Base-by-base conservation (phyloP, 345 rosid species). In the Nasturtium officinale region DNA sequence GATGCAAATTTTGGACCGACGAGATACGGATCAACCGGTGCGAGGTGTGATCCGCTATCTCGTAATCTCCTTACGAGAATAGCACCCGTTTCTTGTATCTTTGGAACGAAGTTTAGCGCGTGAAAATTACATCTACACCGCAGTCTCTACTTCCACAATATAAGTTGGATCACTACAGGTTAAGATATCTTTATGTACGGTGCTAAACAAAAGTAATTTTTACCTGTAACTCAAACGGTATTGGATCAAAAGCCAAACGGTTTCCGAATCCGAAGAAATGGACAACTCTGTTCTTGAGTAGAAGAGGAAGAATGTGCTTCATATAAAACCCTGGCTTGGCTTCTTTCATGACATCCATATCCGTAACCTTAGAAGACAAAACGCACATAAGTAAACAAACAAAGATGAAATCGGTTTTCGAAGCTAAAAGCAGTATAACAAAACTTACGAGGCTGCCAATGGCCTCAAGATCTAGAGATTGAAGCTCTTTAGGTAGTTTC, bases 81-180 rank as follows among this genome's bases (percentile, higher is more conserved):
- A 48, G 96, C 87, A 37, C 86, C 96, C 0, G 90, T 81, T 83
- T 90, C 86, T 90, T 95, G 97, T 77, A 95, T 85, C 82, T 86
- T 92, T 16, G 96, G 89, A 76, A 81, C 78, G 71, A 90, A 95
- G 53, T 77, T 84, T 56, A 95, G 80, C 0, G 98, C 96, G 1
- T 92, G 98, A 77, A 91, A 95, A 62, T 95, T 95, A 78, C 98
- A 95, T 87, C 97, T 90, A 85, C 99, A 92, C 65, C 98, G 96
- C 83, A 92, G 86, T 65, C 97, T 87, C 99, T 92, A 90, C 86
- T 84, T 71, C 84, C 77, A 82, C 72, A 75, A 60, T 70, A 74
- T 53, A 53, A 69, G 3, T 9, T 65, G 13, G 61, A 56, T 71
- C 30, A 75, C 4, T 69, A 71, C n/a, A 1, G 1, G 40, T 35